Evolutionary conservation across 495 filamentous ascomycete genomes (phyloP).

Genomic region (Penicillium cataractarum): DNA sequence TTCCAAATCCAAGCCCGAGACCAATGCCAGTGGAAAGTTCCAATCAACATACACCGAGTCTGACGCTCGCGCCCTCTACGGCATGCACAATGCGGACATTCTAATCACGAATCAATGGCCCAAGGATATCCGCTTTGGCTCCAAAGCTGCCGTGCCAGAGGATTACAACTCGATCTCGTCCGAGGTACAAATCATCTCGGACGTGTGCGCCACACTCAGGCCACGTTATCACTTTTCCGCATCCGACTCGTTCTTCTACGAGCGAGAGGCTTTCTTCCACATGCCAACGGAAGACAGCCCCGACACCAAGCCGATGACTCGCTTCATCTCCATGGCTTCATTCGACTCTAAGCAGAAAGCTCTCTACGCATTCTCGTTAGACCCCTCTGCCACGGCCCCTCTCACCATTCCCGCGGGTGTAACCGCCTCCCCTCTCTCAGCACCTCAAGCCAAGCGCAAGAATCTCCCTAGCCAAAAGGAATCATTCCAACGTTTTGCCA

Average conservation of each 20-base stretch:
- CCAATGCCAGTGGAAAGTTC: conserved; percentile 30
- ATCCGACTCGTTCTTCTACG: conserved; percentile 72
- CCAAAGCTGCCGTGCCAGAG: conserved; percentile 57
- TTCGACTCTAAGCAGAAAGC: conserved; percentile 78
- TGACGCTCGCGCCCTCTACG: conserved; percentile 75
- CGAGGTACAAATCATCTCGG: conserved; percentile 63
- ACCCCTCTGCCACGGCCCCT: conserved; percentile 60
- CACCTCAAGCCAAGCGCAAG: conserved; percentile 61
- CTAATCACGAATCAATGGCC: conserved; percentile 89
- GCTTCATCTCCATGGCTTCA: conserved; percentile 85
- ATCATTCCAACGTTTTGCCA: conserved; percentile 64
- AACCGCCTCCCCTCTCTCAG: conserved; percentile 70
- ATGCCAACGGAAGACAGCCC: conserved; percentile 55
- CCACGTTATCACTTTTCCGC: conserved; percentile 87
- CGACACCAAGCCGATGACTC: conserved; percentile 64
- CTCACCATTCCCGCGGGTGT: conserved; percentile 63
- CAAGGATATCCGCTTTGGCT: conserved; percentile 62
- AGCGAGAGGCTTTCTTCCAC: conserved; percentile 93
- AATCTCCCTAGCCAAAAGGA: conserved; percentile 52
- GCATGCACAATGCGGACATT: conserved; percentile 78
- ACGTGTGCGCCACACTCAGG: conserved; percentile 73
- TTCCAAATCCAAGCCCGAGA: conserved; percentile 26
- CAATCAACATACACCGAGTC: conserved; percentile 61
- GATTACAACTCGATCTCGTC: conserved; percentile 38
- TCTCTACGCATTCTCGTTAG: conserved; percentile 85